These are phyloP conservation scores for Firmiana major DNA, from an alignment of 345 rosid species.

Conservation along the genomic window DNA sequence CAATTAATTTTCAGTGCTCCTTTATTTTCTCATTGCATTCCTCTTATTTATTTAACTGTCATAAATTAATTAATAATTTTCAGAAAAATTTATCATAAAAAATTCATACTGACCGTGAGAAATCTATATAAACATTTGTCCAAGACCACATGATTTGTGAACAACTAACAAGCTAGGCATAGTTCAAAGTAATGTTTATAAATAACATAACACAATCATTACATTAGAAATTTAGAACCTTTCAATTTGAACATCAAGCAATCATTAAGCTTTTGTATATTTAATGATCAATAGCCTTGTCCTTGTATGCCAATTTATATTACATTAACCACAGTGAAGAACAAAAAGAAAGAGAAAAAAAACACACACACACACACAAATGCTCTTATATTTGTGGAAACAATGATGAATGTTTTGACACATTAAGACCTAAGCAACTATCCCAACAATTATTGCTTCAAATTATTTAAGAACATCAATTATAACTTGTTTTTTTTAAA, in stretches of 20 bases:
- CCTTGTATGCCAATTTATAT: conserved; percentile 1
- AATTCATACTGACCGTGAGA: too few relatives aligned
- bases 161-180: not conserved
- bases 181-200: not conserved
- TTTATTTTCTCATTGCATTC: not conserved
- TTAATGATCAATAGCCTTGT: not conserved
- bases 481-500: not conserved
- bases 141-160: not conserved
- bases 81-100: too few relatives aligned
- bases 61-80: too few relatives aligned
- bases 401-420: conserved; percentile 21
- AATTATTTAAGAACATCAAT: not conserved
- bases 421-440: not conserved
- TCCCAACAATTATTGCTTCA: not conserved
- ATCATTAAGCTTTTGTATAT: not conserved
- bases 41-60: too few relatives aligned
- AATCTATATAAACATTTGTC: too few relatives aligned
- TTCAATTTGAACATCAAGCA: not conserved
- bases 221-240: conserved; percentile 3
- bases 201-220: not conserved
- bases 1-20: not conserved
- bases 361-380: not conserved
- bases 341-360: not conserved
- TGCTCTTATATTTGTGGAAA: not conserved
- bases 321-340: conserved; percentile 5